Base-by-base conservation (phyloP, 1,139 yeast species). In the Wickerhamiella infanticola region DNA sequence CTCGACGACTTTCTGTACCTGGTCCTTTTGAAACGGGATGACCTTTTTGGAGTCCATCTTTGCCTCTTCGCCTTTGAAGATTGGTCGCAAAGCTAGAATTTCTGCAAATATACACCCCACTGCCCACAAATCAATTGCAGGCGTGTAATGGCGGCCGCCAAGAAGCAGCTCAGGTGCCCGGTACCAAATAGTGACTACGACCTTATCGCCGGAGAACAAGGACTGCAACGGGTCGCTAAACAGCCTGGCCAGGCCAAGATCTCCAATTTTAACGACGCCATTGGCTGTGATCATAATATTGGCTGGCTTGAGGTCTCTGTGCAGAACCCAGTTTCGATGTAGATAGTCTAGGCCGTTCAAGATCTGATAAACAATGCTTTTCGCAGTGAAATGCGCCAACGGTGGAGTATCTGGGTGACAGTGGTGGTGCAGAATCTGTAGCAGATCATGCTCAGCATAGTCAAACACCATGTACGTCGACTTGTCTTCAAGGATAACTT, bases 171-270 rank as follows among this genome's bases (percentile, higher is more conserved):
- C 98, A 0, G 98, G 97, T 0, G 98, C 96, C 53, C 98, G 72
- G 62, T 90, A 90, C 98, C 98, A 90, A 50, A 90, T 90, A 0
- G 98, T 90, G 7, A 90, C 98, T 46, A 90, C 98, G 23, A 93
- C 96, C 63, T 90, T 90, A 63, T 90, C 98, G 33, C 97, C 97
- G 8, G 93, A 75, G 58, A 83, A 90, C 27, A 93, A 68, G 40
- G 94, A 79, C 59, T 90, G 97, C 38, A 90, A 63, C 9, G 95
- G 94, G 55, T 85, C 84, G 53, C 81, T 81, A 64, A 88, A 90
- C 55, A 84, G 77, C 50, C 98, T 71, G 0, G 98, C 98, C 39
- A 90, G 69, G 1, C 99, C 99, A 55, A 90, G 71, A 65, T 90
- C 98, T 31, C 97, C 99, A 52, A 93, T 86, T 60, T 90, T 93